Evolutionary conservation across 2,329 filamentous ascomycete species (phyloP).

Genomic region (Monosporascus sp.): DNA sequence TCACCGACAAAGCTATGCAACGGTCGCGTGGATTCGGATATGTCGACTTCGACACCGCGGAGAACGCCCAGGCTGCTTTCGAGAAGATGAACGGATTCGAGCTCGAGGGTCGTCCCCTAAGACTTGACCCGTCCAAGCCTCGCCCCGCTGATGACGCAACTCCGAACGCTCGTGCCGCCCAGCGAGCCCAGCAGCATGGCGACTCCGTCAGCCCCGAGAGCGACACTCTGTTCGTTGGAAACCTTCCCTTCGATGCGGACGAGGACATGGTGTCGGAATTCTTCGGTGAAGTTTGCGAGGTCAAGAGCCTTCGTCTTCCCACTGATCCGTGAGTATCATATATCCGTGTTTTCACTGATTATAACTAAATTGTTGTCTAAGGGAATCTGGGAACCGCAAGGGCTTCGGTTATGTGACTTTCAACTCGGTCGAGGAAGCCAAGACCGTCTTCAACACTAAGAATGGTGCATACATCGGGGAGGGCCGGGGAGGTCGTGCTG

Average conservation of each 20-base stretch:
- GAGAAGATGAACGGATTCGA: slow-evolving; percentile 70
- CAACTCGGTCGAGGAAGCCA: slow-evolving; percentile 75
- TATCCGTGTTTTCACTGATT: neutral
- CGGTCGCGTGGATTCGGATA: slow-evolving; percentile 92
- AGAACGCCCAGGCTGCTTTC: slow-evolving; percentile 65
- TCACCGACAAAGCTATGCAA: slow-evolving; percentile 74
- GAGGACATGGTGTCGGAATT: slow-evolving; percentile 70
- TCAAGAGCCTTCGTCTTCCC: slow-evolving; percentile 79
- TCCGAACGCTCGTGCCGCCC: slow-evolving; percentile 51
- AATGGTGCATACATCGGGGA: slow-evolving; percentile 59
- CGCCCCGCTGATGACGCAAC: slow-evolving; percentile 52
- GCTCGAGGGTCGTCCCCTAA: slow-evolving; percentile 68
- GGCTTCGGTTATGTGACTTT: slow-evolving; percentile 91
- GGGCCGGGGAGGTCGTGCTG: slow-evolving; percentile 64
- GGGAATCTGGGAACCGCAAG: slow-evolving; percentile 78
- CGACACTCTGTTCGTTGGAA: slow-evolving; percentile 87
- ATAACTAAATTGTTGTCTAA: slow-evolving; percentile 30
- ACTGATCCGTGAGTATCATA: slow-evolving; percentile 62
- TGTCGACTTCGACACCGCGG: slow-evolving; percentile 72
- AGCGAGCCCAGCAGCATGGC: slow-evolving; percentile 66
- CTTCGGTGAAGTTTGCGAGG: slow-evolving; percentile 65
- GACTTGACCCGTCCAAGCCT: slow-evolving; percentile 72
- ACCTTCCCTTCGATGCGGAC: slow-evolving; percentile 78
- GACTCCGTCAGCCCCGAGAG: slow-evolving; percentile 75
- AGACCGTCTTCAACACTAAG: slow-evolving; percentile 63